Base-by-base conservation (phyloP, 2,329 filamentous ascomycete species). In the Colletotrichum tropicale region DNA sequence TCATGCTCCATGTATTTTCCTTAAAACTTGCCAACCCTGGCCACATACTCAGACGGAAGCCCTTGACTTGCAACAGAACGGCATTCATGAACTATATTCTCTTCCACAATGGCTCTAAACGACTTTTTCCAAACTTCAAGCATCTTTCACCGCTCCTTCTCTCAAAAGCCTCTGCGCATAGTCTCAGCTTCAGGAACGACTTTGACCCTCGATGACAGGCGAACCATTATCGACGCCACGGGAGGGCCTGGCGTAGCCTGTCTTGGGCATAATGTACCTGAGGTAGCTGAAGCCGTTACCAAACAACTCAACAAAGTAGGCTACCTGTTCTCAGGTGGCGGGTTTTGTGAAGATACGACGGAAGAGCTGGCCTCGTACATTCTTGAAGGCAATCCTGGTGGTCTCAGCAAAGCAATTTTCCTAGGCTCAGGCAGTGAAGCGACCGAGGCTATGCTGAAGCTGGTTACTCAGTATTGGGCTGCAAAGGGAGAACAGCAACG, bases 1-100 rank as follows among this genome's bases (percentile, higher is more conserved):
- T n/a, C 38, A 21, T 12, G 0, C 43, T 52, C 10, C 6, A 21
- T 48, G 2, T 0, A 2, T 0, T 52, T 2, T 52, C n/a, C 6
- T 13, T 21, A 21, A 48, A 48, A 52, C n/a, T 21, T 13, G 0
- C n/a, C 10, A 52, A 13, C n/a, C 3, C n/a, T 21, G n/a, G 10
- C 18, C 18, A 48, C 38, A 48, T 48, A 48, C 9, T 12, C 3
- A 48, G 10, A 6, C n/a, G 10, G 12, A 52, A 52, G 10, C 12
- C 3, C 6, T 21, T 52, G 6, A 8, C 43, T 48, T 48, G 43
- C 10, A 48, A 43, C 9, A 48, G 43, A 21, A 52, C 43, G 12
- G n/a, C n/a, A 52, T 52, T 52, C 43, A 52, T 21, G 10, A 52
- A 52, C n/a, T 12, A 52, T 21, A 0, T 8, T 52, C 18, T 52